Conservation (phyloP, 2,329 filamentous ascomycete genomes). For the Elsinoe necatrix region DNA sequence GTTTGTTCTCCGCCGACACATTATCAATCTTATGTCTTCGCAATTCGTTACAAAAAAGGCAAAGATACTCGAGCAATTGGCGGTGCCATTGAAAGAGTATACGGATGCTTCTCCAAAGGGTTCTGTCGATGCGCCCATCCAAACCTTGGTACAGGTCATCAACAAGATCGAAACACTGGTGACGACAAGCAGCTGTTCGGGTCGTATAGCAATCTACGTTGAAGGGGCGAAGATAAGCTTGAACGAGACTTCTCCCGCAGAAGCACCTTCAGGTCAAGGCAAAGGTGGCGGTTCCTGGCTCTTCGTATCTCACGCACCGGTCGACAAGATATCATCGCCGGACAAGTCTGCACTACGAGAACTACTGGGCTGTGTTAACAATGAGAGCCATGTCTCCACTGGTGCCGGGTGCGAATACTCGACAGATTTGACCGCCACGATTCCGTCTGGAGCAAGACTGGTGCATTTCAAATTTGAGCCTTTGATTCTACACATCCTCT, state of each 20-base stretch:
- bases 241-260: slow-evolving; percentile 17
- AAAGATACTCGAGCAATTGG: slow-evolving; percentile 63
- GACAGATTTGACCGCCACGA: neutral
- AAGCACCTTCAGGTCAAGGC: slow-evolving; percentile 58
- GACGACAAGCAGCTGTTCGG: slow-evolving; percentile 89
- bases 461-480: slow-evolving; percentile 91
- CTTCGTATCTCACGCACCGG: slow-evolving; percentile 75
- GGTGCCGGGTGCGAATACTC: neutral
- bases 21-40: slow-evolving; percentile 18
- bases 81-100: slow-evolving; percentile 61
- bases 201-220: slow-evolving; percentile 76
- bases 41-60: slow-evolving; percentile 51
- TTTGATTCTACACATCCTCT: slow-evolving; percentile 86
- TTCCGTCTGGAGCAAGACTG: neutral
- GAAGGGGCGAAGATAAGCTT: slow-evolving; percentile 52
- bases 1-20: too few relatives aligned
- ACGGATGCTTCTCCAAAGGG: slow-evolving; percentile 84
- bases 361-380: slow-evolving; percentile 2
- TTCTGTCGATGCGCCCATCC: slow-evolving; percentile 70
- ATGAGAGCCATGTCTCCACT: neutral
- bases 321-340: slow-evolving; percentile 29
- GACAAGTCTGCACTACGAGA: neutral
- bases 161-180: slow-evolving; percentile 68
- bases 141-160: slow-evolving; percentile 67
- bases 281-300: slow-evolving; percentile 84